These are phyloP conservation scores for Brassica incana DNA, from an alignment of 345 rosid genomes.

Conservation along the genomic window DNA sequence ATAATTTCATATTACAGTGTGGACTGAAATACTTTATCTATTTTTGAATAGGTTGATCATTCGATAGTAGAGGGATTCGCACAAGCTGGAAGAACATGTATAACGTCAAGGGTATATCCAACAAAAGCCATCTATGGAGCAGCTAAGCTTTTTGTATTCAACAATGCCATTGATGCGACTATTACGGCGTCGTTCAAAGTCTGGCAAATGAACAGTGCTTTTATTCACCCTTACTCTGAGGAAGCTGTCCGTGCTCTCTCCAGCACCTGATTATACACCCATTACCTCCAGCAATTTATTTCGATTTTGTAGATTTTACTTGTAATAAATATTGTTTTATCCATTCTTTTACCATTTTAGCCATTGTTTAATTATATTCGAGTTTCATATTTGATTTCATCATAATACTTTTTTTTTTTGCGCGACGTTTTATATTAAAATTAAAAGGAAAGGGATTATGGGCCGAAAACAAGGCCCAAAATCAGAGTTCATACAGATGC, in stretches of 20 bases:
- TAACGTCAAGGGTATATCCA: conserved; percentile 82
- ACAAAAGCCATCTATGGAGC: conserved; percentile 82
- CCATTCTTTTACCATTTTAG: not conserved
- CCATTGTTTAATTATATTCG: not conserved
- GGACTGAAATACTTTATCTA: not conserved
- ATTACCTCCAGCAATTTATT: not conserved
- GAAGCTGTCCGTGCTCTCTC: conserved; percentile 14
- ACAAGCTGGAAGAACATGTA: conserved; percentile 84
- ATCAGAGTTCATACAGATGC: no score
- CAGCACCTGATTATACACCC: conserved; percentile 17
- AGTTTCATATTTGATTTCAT: not conserved
- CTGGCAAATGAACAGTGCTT: conserved; percentile 83
- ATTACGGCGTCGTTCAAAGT: conserved; percentile 69
- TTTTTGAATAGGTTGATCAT: conserved; percentile 72
- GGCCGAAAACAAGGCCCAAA: no score
- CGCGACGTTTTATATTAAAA: no score
- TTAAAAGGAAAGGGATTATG: no score
- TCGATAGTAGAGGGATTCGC: conserved; percentile 87
- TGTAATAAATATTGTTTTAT: not conserved
- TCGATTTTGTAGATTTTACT: not conserved
- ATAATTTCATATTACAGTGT: not conserved
- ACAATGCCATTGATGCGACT: conserved; percentile 74
- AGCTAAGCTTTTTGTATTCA: conserved; percentile 73
- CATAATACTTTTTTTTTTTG: not conserved
- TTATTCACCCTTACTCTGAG: conserved; percentile 60